A percentile compares a stretch with the other conserved stretches of the same genome.
These are phyloP conservation scores for Gossypium bickii DNA, from an alignment of 345 rosid genomes.

Conservation along the genomic window DNA sequence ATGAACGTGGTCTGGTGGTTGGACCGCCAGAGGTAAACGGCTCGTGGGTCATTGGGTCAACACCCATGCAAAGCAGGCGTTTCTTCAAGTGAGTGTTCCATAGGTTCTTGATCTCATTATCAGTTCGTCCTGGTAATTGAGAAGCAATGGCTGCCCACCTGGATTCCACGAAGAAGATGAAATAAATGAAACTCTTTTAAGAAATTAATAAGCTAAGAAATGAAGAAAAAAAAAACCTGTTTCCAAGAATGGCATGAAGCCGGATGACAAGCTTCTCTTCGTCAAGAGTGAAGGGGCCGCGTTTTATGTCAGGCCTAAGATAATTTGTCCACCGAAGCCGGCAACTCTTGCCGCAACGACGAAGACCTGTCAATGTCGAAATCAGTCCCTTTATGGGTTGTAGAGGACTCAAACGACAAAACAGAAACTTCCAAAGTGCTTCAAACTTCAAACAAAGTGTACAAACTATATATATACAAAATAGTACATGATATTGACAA, in stretches of 20 bases:
- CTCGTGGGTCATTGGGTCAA: slow-evolving; percentile 82
- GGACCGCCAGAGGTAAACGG: slow-evolving; percentile 45
- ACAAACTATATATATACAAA: no score
- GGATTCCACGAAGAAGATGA: background rate
- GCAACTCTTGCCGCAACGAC: slow-evolving; percentile 95
- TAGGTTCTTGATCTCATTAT: slow-evolving; percentile 91
- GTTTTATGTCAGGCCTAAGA: slow-evolving; percentile 88
- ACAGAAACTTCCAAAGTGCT: slow-evolving; percentile 1
- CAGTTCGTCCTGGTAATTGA: slow-evolving; percentile 93
- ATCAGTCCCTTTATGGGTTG: background rate
- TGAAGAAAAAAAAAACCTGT: slow-evolving; percentile 42
- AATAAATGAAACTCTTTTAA: background rate
- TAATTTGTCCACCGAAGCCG: slow-evolving; percentile 96
- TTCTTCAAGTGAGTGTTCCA: slow-evolving; percentile 98
- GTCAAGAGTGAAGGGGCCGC: slow-evolving; percentile 81
- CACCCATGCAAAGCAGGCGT: slow-evolving; percentile 72
- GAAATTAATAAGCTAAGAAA: background rate
- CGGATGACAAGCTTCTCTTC: slow-evolving; percentile 91
- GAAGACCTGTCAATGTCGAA: slow-evolving; percentile 48
- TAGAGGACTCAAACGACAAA: no score
- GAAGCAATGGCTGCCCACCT: slow-evolving; percentile 99
- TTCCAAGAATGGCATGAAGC: slow-evolving; percentile 92
- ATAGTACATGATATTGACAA: no score
- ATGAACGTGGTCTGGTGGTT: slow-evolving; percentile 39
- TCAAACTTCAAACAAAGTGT: background rate